phyloP scores from a whole-genome alignment of 306 rosid genomes.

The Datisca glomerata region DNA sequence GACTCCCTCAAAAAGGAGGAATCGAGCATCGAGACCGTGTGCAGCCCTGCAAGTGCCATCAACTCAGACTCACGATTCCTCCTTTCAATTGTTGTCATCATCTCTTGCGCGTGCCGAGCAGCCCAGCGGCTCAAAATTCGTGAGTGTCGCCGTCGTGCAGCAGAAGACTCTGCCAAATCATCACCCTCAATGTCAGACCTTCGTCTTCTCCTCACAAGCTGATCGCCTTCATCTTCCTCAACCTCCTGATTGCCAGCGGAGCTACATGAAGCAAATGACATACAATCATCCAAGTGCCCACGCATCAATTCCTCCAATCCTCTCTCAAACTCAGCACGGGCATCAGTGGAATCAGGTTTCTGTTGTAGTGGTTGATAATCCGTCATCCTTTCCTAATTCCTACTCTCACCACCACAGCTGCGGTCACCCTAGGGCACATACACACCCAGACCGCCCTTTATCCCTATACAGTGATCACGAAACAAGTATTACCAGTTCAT shows the following conservation, averaged over 20 bases:
- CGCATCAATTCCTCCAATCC: slow-evolving; percentile 92
- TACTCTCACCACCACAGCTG: slow-evolving; percentile 16
- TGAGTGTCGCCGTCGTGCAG: slow-evolving; percentile 76
- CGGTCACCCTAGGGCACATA: neutral
- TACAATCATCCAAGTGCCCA: slow-evolving; percentile 92
- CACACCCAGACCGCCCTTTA: slow-evolving; percentile 20
- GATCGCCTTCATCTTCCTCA: slow-evolving; percentile 84
- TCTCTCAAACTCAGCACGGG: slow-evolving; percentile 58
- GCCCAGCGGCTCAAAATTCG: slow-evolving; percentile 93
- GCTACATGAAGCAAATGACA: slow-evolving; percentile 94
- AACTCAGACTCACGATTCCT: slow-evolving; percentile 92
- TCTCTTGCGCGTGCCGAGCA: slow-evolving; percentile 96
- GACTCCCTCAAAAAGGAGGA: slow-evolving; percentile 92
- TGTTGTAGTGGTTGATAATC: slow-evolving; percentile 78
- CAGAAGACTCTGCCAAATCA: slow-evolving; percentile 91
- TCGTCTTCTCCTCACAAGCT: slow-evolving; percentile 79
- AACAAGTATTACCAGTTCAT: slow-evolving; percentile 23
- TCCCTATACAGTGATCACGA: slow-evolving; percentile 18
- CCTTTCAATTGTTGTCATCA: slow-evolving; percentile 98
- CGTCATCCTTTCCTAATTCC: slow-evolving; percentile 52
- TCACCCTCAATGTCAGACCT: slow-evolving; percentile 94
- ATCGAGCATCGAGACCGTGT: slow-evolving; percentile 91
- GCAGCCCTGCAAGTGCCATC: slow-evolving; percentile 94
- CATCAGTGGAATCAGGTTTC: slow-evolving; percentile 88
- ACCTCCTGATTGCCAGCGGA: slow-evolving; percentile 58